phyloP scores from a whole-genome alignment of 2,329 filamentous ascomycete species.

The Apiospora koreana region DNA sequence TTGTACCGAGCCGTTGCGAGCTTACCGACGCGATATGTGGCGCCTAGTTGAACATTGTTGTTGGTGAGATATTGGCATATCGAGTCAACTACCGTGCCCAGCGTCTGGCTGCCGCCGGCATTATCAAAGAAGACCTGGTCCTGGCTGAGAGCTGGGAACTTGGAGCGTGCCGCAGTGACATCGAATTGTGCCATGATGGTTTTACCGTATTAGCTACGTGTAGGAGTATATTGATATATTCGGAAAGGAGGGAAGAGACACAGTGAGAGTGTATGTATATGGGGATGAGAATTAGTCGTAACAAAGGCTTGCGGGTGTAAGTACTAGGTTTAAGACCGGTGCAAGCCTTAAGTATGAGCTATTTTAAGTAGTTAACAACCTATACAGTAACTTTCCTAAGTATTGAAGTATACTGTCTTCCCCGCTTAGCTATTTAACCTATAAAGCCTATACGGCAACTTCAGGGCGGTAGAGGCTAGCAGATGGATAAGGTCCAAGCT shows the following conservation, averaged over 20 bases:
- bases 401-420: not conserved
- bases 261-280: not conserved
- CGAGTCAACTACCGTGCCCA: slow-evolving; percentile 66
- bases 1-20: slow-evolving; percentile 61
- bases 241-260: not conserved
- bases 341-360: not conserved
- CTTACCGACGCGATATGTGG: slow-evolving; percentile 63
- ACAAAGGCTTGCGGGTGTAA: no score
- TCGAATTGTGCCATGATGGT: slow-evolving; percentile 44
- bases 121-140: slow-evolving; percentile 77
- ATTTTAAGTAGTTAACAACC: not conserved
- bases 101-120: slow-evolving; percentile 72
- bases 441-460: not conserved
- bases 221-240: not conserved
- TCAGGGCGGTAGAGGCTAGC: not conserved
- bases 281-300: no score
- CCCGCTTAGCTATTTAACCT: not conserved
- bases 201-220: not conserved
- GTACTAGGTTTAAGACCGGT: not conserved
- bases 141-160: slow-evolving; percentile 68
- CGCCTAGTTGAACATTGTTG: slow-evolving; percentile 76
- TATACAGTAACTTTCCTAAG: not conserved
- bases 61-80: slow-evolving; percentile 66
- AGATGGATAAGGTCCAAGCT: no score
- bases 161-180: slow-evolving; percentile 54